These are phyloP conservation scores for Xanthoconium separans DNA, from an alignment of 1,284 basidiomycete species.

Conservation along the genomic window DNA sequence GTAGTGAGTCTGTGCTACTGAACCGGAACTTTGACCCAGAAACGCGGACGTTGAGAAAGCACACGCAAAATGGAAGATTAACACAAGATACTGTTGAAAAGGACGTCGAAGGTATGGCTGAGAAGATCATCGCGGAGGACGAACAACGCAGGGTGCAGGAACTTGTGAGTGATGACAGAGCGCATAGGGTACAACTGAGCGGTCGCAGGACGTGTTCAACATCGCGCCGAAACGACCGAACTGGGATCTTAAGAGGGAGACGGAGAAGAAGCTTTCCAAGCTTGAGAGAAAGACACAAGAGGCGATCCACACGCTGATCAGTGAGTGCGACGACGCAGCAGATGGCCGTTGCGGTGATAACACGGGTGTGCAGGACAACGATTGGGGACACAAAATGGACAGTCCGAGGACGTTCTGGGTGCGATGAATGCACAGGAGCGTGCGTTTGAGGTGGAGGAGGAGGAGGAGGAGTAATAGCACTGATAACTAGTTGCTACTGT, in stretches of 20 bases:
- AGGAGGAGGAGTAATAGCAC: constrained; percentile 2
- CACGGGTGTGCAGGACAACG: constrained; percentile 57
- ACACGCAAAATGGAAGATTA: constrained; percentile 48
- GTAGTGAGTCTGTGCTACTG: constrained; percentile 60
- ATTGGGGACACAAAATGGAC: constrained; percentile 71
- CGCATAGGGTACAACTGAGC: constrained; percentile 8
- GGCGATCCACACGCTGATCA: constrained; percentile 89
- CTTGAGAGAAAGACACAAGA: constrained; percentile 91
- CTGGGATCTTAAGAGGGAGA: constrained; percentile 96
- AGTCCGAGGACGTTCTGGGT: constrained; percentile 72
- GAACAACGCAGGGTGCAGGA: constrained; percentile 84
- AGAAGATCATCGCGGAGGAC: constrained; percentile 83
- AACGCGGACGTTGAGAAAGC: constrained; percentile 74
- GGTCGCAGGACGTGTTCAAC: constrained; percentile 84
- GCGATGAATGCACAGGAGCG: constrained; percentile 74
- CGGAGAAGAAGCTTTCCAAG: constrained; percentile 85
- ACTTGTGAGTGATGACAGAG: constrained; percentile 56
- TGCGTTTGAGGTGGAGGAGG: constrained; percentile 41
- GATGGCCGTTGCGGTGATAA: constrained; percentile 11
- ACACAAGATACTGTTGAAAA: constrained; percentile 88
- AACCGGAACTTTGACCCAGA: constrained; percentile 86
- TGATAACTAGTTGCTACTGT: neutral
- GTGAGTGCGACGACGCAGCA: constrained; percentile 48
- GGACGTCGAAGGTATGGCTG: constrained; percentile 80
- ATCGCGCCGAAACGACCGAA: constrained; percentile 96